Base-by-base conservation (phyloP, 495 filamentous ascomycete genomes). In the Copromyces sp. region DNA sequence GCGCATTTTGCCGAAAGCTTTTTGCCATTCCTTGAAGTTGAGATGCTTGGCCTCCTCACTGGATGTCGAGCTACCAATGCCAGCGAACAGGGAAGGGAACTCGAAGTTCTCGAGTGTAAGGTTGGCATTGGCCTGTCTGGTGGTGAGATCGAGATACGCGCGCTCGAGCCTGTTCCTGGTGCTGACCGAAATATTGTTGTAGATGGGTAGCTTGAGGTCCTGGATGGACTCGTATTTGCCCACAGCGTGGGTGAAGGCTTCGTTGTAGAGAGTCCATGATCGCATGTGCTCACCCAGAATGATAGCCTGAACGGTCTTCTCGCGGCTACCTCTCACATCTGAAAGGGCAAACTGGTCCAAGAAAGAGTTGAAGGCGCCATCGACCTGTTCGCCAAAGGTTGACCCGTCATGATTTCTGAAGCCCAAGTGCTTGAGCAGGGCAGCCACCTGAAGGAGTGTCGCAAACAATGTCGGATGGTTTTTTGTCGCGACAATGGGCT, bases 171-270 rank as follows among this genome's bases (percentile, higher is more conserved):
- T 89, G 73, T 93, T 91, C 44, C 89, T 88, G 0, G 94, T 97
- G 68, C 86, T 84, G 5, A 84, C 80, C 39, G 89, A 90, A 61
- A 99, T 89, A 53, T 91, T 82, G 24, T 85, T 80, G 75, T 87
- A 93, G 45, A 94, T 89, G 1, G 90, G 87, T 74, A 88, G 91
- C 29, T 89, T 86, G 44, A 94, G 80, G 32, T 88, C 86, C 59
- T 89, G 84, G 47, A 98, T 82, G 45, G 90, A 88, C 9, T 93
- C 90, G 76, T 94, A 92, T 79, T 95, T 95, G 37, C 95, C 95
- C 16, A 93, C 94, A n/a, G 90, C 93, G 80, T 99, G 95, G 9
- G 94, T 86, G 76, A 97, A 99, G 7, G 91, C 94, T 77, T 98
- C 94, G 72, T 92, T 91, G 77, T 95, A 99, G 12, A 99, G 87